Base-by-base conservation (phyloP, 2,329 filamentous ascomycete genomes). In the Nemania sp. region DNA sequence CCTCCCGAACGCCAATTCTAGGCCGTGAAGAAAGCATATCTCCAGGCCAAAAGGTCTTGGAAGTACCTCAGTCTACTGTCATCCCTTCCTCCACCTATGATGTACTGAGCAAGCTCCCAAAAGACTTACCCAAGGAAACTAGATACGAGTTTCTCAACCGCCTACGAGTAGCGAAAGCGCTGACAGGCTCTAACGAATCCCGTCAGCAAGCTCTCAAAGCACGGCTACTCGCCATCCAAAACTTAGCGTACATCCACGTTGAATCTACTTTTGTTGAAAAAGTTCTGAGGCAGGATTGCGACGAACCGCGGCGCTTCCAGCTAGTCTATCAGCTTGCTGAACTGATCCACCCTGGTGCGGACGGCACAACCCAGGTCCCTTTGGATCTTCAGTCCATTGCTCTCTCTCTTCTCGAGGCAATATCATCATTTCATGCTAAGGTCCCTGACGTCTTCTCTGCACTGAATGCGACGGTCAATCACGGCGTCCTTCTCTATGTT, bases 401-500 rank as follows among this genome's bases (percentile, higher is more conserved):
- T 6, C 78, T 99, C 47, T 82, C 84, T 46, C 82, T 93, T 1
- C 78, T 99, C 45, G 91, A 97, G 68, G 89, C 90, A n/a, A 79
- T 99, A 52, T 85, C 90, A 6, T 88, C 85, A 67, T 90, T 90
- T 68, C 87, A 89, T 64, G 76, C 80, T 52, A 92, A 91, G 66
- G 83, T 87, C 24, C 77, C 84, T 28, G 94, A 99, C 69, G 88
- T 99, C 20, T 86, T 91, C 59, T 86, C 90, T 36, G 91, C 94
- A n/a, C 77, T 99, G 36, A 96, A 91, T 66, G 90, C 95, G 49
- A 96, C 93, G 63, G 93, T 97, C 31, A 97, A 96, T 65, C 95
- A 99, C 65, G 95, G 94, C 12, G 88, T 97, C 24, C 80, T 99
- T 39, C 88, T 97, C 62, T 97, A 97, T 66, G 83, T 97, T 61